phyloP scores from a whole-genome alignment of 2,329 filamentous ascomycete species.

The Trichoderma asperellum region DNA sequence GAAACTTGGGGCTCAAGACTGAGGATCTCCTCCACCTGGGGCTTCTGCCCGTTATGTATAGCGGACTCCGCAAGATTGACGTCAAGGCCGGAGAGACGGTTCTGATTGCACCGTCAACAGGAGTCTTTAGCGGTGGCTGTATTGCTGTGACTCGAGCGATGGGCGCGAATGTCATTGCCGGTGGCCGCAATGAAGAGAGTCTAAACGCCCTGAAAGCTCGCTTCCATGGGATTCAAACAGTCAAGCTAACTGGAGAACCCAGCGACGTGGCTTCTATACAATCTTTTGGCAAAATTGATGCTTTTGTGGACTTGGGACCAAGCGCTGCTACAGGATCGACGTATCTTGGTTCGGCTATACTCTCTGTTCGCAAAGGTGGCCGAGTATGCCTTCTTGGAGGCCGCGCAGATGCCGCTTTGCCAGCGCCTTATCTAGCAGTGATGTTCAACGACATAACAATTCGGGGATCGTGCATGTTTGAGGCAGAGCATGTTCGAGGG shows the following conservation, averaged over 20 bases:
- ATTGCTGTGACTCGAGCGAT: constrained; percentile 54
- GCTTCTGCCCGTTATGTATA: constrained; percentile 47
- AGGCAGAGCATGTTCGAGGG: constrained; percentile 31
- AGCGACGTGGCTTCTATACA: constrained; percentile 45
- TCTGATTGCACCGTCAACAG: constrained; percentile 55
- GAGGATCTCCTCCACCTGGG: constrained; percentile 46
- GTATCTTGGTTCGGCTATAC: constrained; percentile 46
- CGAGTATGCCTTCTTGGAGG: constrained; percentile 35
- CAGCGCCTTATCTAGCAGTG: constrained; percentile 29
- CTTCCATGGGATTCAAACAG: constrained; percentile 42
- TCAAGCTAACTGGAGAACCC: constrained; percentile 48
- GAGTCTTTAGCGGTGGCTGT: constrained; percentile 51
- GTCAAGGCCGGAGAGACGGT: constrained; percentile 54
- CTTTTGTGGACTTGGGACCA: constrained; percentile 53
- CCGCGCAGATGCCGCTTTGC: constrained; percentile 39
- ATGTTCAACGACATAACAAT: constrained; percentile 43
- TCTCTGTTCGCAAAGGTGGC: constrained; percentile 40
- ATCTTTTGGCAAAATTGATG: constrained; percentile 44
- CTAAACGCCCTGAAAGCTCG: constrained; percentile 40
- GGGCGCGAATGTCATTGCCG: constrained; percentile 56
- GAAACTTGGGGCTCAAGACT: constrained; percentile 44
- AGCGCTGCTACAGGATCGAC: constrained; percentile 41
- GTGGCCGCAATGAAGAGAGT: constrained; percentile 48
- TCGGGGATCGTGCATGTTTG: constrained; percentile 49
- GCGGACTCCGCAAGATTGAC: constrained; percentile 49